phyloP scores from a whole-genome alignment of 768 basidiomycete species.

The Sporobolomyces phaffii region DNA sequence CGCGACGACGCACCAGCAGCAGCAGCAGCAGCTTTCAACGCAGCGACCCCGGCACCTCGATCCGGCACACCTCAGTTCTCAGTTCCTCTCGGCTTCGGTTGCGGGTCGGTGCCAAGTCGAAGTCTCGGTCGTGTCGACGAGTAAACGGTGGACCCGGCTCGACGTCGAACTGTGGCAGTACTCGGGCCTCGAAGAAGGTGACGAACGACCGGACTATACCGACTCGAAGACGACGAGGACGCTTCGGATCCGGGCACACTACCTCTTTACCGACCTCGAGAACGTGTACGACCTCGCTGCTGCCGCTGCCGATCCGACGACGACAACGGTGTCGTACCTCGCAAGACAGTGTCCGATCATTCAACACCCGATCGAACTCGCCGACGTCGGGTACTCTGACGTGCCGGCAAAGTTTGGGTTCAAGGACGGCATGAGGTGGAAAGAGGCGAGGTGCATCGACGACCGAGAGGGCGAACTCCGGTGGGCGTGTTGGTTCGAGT shows the following conservation, averaged over 20 bases:
- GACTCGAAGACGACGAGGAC: neutral
- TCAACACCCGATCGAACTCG: slow-evolving; percentile 8
- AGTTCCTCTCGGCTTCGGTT: slow-evolving; percentile 18
- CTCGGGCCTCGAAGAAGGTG: too few species aligned
- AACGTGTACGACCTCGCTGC: neutral
- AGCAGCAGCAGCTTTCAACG: neutral
- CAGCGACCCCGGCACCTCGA: too few species aligned
- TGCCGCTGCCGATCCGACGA: neutral
- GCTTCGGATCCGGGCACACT: slow-evolving; percentile 21
- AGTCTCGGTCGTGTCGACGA: slow-evolving; percentile 7
- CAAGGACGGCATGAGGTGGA: slow-evolving; percentile 23
- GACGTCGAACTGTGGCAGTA: slow-evolving; percentile 29
- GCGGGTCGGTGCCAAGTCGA: slow-evolving; percentile 13
- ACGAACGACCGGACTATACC: neutral
- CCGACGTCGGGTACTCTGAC: neutral
- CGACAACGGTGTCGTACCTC: neutral
- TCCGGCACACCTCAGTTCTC: slow-evolving; percentile 20
- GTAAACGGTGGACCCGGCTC: slow-evolving; percentile 30
- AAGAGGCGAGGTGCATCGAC: slow-evolving; percentile 1
- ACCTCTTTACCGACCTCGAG: slow-evolving; percentile 12
- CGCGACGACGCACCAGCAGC: slow-evolving; percentile 10
- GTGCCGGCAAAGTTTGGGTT: slow-evolving; percentile 23
- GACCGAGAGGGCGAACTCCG: neutral
- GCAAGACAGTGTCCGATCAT: slow-evolving; percentile 21
- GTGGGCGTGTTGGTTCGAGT: slow-evolving; percentile 26